Evolutionary conservation across 345 rosid species (phyloP), one percentile per base, ranked within the genome.

Genomic region (Salix caprea): DNA sequence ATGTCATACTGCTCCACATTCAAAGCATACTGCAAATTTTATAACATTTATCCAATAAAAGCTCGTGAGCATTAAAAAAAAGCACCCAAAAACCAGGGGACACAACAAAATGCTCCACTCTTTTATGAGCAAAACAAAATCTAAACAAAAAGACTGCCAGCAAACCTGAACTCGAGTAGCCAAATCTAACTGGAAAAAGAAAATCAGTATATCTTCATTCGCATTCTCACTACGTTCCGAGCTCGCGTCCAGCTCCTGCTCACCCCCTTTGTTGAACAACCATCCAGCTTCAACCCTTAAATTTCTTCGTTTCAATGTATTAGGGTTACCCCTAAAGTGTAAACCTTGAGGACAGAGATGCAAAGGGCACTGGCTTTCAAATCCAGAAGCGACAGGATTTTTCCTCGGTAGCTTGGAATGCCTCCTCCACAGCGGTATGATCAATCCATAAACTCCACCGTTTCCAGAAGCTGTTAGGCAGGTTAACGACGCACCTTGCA

Each of bases 131-230:
- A 44, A 66, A n/a, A 23, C n/a, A 30, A 13, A 32, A 58, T 15
- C 50, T 65, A 72, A 73, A 52, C 14, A 1, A 30, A 67, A 75
- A 77, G 10, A 18, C 32, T 46, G 36, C 21, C 56, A 26, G 65
- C 65, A 76, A 28, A 94, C 99, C 99, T 95, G 97, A 2, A 95
- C 96, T 82, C 93, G 96, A 78, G 96, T 91, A 18, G 90, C 91
- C 82, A 95, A 86, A 77, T 93, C 97, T 7, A 95, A 82, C 88
- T 91, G 96, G 75, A 93, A 95, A 86, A 91, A 90, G 87, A 95
- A 95, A 76, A 95, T 87, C 80, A 93, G 79, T 50, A 93, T 90
- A 81, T 95, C 99, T 83, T 95, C 97, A 77, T 95, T 93, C 5
- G 97, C 93, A 77, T 86, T 86, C 86, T 95, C 99, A 64, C 99